A percentile compares a stretch with the other conserved stretches of the same genome.
Evolutionary conservation across 2,329 filamentous ascomycete genomes (phyloP).

Genomic region (Fusarium luffae): DNA sequence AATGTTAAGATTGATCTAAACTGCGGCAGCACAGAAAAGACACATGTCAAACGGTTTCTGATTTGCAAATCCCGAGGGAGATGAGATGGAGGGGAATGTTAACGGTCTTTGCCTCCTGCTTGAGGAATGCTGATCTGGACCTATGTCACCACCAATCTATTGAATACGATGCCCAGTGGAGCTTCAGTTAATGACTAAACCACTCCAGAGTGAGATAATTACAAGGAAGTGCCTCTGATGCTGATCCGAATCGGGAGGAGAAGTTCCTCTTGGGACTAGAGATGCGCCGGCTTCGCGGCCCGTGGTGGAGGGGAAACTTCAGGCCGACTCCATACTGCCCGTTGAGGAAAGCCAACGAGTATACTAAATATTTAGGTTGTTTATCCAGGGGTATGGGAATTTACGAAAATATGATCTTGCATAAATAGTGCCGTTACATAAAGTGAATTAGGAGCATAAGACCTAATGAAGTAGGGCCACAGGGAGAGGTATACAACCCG

Average conservation of each 20-base stretch:
- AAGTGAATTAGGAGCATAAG: not conserved
- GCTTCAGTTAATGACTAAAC: not conserved
- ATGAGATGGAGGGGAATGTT: constrained; percentile 22
- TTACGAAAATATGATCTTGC: not conserved
- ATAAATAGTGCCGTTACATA: constrained; percentile 17
- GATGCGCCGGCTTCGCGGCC: constrained; percentile 12
- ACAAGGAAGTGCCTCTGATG: not conserved
- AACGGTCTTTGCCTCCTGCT: constrained; percentile 29
- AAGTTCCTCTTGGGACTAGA: not conserved
- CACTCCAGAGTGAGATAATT: not conserved
- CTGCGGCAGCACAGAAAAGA: constrained; percentile 1
- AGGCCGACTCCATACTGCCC: not conserved
- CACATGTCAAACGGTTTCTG: constrained; percentile 31
- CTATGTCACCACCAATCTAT: not conserved
- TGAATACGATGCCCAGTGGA: not conserved
- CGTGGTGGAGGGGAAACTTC: constrained; percentile 24
- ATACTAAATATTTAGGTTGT: not conserved
- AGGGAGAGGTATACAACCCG: constrained; percentile 20
- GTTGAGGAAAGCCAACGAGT: not conserved
- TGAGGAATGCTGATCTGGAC: constrained; percentile 26
- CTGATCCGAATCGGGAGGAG: constrained; percentile 5
- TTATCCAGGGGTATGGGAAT: not conserved
- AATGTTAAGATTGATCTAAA: constrained; percentile 10
- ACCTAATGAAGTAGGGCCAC: not conserved
- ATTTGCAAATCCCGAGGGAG: constrained; percentile 2